Evolutionary conservation across 495 filamentous ascomycete species (phyloP).

Genomic region (Annulohypoxylon stygium): DNA sequence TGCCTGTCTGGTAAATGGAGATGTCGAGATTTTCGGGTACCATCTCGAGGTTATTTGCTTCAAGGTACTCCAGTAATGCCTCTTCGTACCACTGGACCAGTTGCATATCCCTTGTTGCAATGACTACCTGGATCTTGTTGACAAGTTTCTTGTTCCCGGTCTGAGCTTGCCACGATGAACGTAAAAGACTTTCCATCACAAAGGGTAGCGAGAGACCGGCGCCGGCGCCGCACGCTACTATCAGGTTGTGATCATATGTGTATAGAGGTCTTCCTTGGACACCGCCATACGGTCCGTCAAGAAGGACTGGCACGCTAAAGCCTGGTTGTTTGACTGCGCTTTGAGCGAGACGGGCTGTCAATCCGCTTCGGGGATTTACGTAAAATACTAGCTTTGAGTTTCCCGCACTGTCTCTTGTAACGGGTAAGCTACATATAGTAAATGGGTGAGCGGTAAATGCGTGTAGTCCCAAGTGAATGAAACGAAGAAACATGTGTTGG

Average conservation of each 20-base stretch:
- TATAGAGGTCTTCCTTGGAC: conserved; percentile 34
- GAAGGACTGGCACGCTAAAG: conserved; percentile 68
- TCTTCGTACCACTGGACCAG: conserved; percentile 52
- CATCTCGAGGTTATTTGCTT: conserved; percentile 37
- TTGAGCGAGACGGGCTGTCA: conserved; percentile 41
- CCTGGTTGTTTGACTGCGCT: conserved; percentile 23
- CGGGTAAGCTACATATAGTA: conserved; percentile 77
- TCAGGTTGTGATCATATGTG: conserved; percentile 55
- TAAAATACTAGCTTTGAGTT: conserved; percentile 43
- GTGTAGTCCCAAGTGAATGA: conserved; percentile 71
- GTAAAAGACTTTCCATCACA: conserved; percentile 47
- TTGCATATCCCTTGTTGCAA: conserved; percentile 50
- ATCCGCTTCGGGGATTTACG: conserved; percentile 42
- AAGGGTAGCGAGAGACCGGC: conserved; percentile 65
- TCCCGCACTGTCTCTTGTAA: conserved; percentile 28
- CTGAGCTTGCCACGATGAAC: conserved; percentile 23
- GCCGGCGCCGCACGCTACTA: conserved; percentile 69
- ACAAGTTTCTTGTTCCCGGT: conserved; percentile 4
- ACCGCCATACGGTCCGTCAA: conserved; percentile 87
- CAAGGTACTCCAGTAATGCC: conserved; percentile 42
- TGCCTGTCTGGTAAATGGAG: conserved; percentile 40
- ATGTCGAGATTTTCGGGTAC: conserved; percentile 37
- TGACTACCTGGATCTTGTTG: conserved; percentile 51
- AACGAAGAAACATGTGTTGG: conserved; percentile 83
- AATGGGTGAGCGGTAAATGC: conserved; percentile 81